These are phyloP conservation scores for Achlya hypogyna DNA, from an alignment of 352 stramenopile species.

Conservation along the genomic window DNA sequence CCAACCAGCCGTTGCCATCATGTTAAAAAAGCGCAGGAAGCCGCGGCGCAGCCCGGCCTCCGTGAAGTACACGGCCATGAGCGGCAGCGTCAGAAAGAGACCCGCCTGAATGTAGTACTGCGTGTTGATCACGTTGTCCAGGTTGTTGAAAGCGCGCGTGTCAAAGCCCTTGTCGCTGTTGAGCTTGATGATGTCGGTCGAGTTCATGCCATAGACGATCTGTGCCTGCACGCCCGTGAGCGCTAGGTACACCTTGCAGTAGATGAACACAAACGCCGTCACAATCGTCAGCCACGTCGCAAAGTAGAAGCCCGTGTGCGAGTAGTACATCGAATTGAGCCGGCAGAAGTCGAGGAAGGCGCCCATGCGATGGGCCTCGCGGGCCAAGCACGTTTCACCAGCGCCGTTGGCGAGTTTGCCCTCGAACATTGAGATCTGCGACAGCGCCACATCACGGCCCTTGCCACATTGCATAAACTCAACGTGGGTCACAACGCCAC, in stretches of 20 bases:
- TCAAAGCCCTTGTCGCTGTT: conserved; percentile 54
- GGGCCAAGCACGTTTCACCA: conserved; percentile 56
- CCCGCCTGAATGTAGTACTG: conserved; percentile 79
- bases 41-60: conserved; percentile 52
- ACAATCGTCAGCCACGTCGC: conserved; percentile 77
- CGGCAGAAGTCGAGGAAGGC: conserved; percentile 78
- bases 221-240: conserved; percentile 52
- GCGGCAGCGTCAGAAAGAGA: conserved; percentile 57
- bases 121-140: conserved; percentile 62
- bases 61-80: conserved; percentile 69
- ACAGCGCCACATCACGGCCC: conserved; percentile 67
- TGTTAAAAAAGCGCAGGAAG: conserved; percentile 58
- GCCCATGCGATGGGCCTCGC: conserved; percentile 68
- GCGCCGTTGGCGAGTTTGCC: conserved; percentile 69
- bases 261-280: conserved; percentile 79
- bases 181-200: conserved; percentile 40
- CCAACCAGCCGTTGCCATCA: conserved; percentile 60
- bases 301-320: conserved; percentile 74
- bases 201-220: conserved; percentile 61
- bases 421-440: conserved; percentile 75
- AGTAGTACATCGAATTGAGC: conserved; percentile 81
- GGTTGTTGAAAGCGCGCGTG: conserved; percentile 43
- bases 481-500: conserved; percentile 56
- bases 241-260: conserved; percentile 69
- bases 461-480: conserved; percentile 80